These are phyloP conservation scores for Claviceps sp. DNA, from an alignment of 2,329 filamentous ascomycete genomes.

Conservation along the genomic window DNA sequence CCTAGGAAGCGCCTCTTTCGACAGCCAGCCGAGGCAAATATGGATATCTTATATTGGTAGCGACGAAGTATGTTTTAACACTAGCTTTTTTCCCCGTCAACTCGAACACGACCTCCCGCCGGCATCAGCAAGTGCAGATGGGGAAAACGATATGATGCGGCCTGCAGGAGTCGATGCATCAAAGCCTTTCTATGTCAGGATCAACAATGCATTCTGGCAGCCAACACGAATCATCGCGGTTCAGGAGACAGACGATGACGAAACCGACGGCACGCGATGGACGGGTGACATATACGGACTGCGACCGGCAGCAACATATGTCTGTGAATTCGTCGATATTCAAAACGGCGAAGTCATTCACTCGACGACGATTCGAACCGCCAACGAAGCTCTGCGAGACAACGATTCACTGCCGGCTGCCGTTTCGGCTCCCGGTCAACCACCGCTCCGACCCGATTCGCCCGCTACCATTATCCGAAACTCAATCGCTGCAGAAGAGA, in stretches of 20 bases:
- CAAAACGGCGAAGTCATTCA: conserved; percentile 53
- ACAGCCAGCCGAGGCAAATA: conserved; percentile 55
- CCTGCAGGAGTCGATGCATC: conserved; percentile 46
- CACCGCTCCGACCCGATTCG: conserved; percentile 58
- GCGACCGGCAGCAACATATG: conserved; percentile 62
- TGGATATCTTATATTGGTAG: conserved; percentile 72
- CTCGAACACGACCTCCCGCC: conserved; percentile 17
- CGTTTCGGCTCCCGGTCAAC: conserved; percentile 31
- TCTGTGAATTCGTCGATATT: conserved; percentile 63
- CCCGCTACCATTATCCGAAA: conserved; percentile 65
- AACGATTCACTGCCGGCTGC: conserved; percentile 16
- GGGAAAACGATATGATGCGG: conserved; percentile 16
- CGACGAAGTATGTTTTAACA: conserved; percentile 65
- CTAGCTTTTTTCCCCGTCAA: conserved; percentile 46
- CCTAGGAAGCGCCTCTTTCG: conserved; percentile 61
- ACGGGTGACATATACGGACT: conserved; percentile 57
- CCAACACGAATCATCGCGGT: conserved; percentile 55
- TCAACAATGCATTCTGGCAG: conserved; percentile 71
- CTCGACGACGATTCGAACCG: conserved; percentile 57
- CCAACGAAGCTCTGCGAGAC: conserved; percentile 28
- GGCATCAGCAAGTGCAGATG: conserved; percentile 14
- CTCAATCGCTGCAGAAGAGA: conserved; percentile 59
- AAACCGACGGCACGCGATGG: conserved; percentile 39
- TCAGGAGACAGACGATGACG: conserved; percentile 11
- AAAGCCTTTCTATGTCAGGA: conserved; percentile 66